Evolutionary conservation across 345 rosid genomes (phyloP).

Genomic region (Populus euphratica): DNA sequence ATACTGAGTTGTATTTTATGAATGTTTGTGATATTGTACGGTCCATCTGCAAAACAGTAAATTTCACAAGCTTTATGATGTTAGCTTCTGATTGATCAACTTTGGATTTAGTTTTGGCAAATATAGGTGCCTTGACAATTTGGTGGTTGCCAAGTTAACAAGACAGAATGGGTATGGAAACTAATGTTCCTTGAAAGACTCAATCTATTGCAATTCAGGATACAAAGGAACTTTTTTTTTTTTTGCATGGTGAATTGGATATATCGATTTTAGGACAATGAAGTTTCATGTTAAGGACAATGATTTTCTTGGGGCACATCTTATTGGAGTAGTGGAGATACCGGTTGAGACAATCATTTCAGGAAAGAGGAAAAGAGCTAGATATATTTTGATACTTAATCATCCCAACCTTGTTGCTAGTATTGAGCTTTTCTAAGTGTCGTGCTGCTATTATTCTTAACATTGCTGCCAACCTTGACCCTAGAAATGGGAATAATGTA

Average conservation of each 20-base stretch:
- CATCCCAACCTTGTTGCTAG: too few species aligned
- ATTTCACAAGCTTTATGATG: conserved; percentile 9
- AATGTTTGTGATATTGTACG: neutral
- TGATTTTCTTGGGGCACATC: conserved; percentile 63
- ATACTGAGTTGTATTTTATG: neutral
- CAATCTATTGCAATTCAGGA: neutral
- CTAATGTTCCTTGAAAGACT: neutral
- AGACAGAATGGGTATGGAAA: conserved; percentile 27
- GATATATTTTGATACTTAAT: too few species aligned
- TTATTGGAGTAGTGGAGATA: conserved; percentile 55
- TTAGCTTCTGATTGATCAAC: neutral
- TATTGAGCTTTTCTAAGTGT: too few species aligned
- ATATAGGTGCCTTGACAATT: conserved; percentile 13
- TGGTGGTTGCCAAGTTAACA: conserved; percentile 4
- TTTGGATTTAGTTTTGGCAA: neutral
- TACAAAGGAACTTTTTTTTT: conserved; percentile 19
- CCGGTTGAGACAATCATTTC: conserved; percentile 35
- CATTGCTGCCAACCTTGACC: too few species aligned
- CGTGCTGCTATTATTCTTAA: too few species aligned
- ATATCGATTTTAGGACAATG: conserved; percentile 48
- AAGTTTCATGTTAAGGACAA: conserved; percentile 71
- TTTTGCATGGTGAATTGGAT: conserved; percentile 62
- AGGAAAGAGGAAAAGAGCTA: conserved; percentile 17
- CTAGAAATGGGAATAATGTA: too few species aligned
- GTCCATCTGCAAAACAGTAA: conserved; percentile 5